Conservation (phyloP, 169 alveolate genomes). For the Cryptosporidium ubiquitum region DNA sequence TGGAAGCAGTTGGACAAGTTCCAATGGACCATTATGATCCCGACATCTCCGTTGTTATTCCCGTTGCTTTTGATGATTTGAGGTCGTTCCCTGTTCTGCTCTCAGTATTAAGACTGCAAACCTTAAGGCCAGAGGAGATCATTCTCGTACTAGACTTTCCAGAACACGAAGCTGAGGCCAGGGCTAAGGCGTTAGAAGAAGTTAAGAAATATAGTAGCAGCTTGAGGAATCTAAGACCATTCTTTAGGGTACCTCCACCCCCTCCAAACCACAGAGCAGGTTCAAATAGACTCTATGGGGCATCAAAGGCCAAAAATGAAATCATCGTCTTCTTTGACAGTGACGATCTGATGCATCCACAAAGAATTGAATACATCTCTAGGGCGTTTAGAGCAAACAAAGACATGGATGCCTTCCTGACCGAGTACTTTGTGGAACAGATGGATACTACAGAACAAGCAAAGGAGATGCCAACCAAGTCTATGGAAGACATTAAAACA, state of each 20-base stretch:
- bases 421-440: constrained; percentile 48
- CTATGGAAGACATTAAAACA: constrained; percentile 16
- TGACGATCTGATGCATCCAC: constrained; percentile 70
- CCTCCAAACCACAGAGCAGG: constrained; percentile 69
- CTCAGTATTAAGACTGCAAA: constrained; percentile 54
- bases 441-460: constrained; percentile 57
- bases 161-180: constrained; percentile 1
- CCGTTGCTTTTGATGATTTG: constrained; percentile 58
- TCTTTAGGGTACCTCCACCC: constrained; percentile 58
- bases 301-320: constrained; percentile 55
- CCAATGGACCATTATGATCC: constrained; percentile 59
- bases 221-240: constrained; percentile 35
- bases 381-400: constrained; percentile 46
- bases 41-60: constrained; percentile 53
- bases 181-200: not conserved
- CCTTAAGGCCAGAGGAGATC: constrained; percentile 66
- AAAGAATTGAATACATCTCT: constrained; percentile 54
- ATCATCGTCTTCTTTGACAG: constrained; percentile 62
- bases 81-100: constrained; percentile 60
- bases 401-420: constrained; percentile 63
- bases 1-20: not conserved
- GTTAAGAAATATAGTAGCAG: constrained; percentile 24
- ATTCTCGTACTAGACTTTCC: constrained; percentile 55
- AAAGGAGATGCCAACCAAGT: constrained; percentile 41
- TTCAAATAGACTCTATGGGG: constrained; percentile 61